These are phyloP conservation scores for Monosporascus sp. DNA, from an alignment of 2,329 filamentous ascomycete genomes.

Conservation along the genomic window DNA sequence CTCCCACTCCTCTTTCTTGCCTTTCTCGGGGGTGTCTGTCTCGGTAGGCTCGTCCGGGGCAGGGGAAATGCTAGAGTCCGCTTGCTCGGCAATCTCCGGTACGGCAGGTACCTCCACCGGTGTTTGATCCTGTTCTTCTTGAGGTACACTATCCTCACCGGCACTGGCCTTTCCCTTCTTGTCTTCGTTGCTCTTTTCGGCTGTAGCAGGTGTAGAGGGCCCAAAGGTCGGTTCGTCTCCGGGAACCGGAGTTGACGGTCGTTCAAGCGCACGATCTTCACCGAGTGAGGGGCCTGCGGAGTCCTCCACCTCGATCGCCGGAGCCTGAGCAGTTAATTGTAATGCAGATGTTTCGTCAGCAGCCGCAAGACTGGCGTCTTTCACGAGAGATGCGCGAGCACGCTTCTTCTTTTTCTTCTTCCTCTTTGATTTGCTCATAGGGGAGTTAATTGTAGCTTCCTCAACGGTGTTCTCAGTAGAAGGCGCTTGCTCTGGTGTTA, in stretches of 20 bases:
- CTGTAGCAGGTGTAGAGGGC: not conserved
- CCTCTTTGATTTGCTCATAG: conserved; percentile 13
- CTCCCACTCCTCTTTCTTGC: not conserved
- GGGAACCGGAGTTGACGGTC: not conserved
- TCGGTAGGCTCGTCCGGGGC: not conserved
- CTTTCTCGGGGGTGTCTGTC: not conserved
- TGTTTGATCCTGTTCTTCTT: not conserved
- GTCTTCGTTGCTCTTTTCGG: not conserved
- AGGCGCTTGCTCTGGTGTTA: conserved; percentile 6
- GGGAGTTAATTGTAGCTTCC: conserved; percentile 1
- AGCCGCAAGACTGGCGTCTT: conserved; percentile 5
- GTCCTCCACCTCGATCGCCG: conserved; percentile 3
- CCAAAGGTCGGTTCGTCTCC: conserved; percentile 1
- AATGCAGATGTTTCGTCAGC: conserved; percentile 4
- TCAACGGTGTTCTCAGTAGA: conserved; percentile 3
- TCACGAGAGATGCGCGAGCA: conserved; percentile 4
- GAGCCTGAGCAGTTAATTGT: conserved; percentile 2
- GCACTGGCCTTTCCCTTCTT: not conserved
- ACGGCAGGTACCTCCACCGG: not conserved
- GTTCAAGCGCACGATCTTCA: not conserved
- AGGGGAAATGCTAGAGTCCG: not conserved
- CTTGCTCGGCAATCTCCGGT: not conserved
- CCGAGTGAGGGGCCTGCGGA: conserved; percentile 1
- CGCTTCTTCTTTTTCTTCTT: conserved; percentile 19
- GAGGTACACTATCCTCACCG: not conserved